phyloP scores from a whole-genome alignment of 78 protist genomes.

The Pelomyxa schiedti region DNA sequence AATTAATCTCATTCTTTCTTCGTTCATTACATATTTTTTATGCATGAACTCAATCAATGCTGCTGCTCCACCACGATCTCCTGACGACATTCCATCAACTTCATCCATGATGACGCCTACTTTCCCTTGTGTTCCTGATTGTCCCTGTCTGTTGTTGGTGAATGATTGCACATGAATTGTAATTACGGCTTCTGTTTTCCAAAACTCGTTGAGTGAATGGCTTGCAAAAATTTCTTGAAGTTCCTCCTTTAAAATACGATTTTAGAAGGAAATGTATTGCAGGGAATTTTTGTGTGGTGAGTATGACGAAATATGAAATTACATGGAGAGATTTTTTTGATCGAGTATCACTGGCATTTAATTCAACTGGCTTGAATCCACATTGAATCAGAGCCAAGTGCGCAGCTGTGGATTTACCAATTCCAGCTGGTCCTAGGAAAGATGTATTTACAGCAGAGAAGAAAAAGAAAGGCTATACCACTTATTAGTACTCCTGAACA shows the following conservation, averaged over 20 bases:
- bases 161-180: not conserved
- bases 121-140: not conserved
- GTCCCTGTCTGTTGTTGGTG: not conserved
- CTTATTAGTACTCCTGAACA: constrained; percentile 4
- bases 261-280: not conserved
- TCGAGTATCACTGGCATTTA: constrained; percentile 91
- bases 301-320: not conserved
- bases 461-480: constrained; percentile 62
- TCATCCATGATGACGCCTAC: constrained; percentile 85
- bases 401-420: constrained; percentile 90
- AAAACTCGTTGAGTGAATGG: constrained; percentile 34
- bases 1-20: not conserved
- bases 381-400: constrained; percentile 10
- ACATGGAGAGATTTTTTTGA: constrained; percentile 52
- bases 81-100: constrained; percentile 91
- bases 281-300: not conserved
- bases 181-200: not conserved
- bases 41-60: constrained; percentile 56
- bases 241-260: not conserved
- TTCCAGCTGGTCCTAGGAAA: constrained; percentile 92
- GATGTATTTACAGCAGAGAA: no score
- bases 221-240: constrained; percentile 14
- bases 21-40: no score
- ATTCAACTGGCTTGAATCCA: constrained; percentile 76
- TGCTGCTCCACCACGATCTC: constrained; percentile 93